Conservation (phyloP, 1,284 basidiomycete species). For the Earliella scabrosa region DNA sequence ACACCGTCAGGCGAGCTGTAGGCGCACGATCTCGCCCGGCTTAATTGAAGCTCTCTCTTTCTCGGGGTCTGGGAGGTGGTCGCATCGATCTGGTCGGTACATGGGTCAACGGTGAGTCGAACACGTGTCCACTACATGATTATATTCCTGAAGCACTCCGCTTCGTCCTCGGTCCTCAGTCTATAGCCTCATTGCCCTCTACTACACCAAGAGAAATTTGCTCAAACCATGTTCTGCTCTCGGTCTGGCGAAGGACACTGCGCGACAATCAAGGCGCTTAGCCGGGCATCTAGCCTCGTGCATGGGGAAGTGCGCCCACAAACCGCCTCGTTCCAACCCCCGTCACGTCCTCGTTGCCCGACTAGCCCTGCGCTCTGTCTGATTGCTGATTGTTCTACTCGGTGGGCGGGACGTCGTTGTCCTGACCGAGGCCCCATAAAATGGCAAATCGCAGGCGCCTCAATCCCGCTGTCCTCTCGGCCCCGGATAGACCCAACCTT, state of each 20-base stretch:
- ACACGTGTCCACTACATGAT: background rate
- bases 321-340: constrained; percentile 17
- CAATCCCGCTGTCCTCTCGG: too few species aligned
- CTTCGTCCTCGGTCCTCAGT: background rate
- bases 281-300: constrained; percentile 19
- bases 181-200: too few species aligned
- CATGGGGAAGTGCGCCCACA: constrained; percentile 19
- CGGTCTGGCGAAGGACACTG: background rate
- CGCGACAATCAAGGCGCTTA: constrained; percentile 9
- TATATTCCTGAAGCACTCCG: background rate
- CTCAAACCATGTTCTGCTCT: too few species aligned
- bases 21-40: too few species aligned
- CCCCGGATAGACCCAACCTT: too few species aligned
- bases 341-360: constrained; percentile 15
- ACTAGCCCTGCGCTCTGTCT: constrained; percentile 10
- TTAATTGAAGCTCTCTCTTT: too few species aligned
- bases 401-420: background rate
- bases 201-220: too few species aligned
- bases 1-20: too few species aligned
- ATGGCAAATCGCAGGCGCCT: background rate
- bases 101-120: background rate
- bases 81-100: too few species aligned
- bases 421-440: background rate
- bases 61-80: too few species aligned
- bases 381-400: constrained; percentile 6